Percentiles rank a stretch among this genome's conserved stretches.
Evolutionary conservation across 306 rosid species (phyloP).

Genomic region (Psophocarpus tetragonolobus): DNA sequence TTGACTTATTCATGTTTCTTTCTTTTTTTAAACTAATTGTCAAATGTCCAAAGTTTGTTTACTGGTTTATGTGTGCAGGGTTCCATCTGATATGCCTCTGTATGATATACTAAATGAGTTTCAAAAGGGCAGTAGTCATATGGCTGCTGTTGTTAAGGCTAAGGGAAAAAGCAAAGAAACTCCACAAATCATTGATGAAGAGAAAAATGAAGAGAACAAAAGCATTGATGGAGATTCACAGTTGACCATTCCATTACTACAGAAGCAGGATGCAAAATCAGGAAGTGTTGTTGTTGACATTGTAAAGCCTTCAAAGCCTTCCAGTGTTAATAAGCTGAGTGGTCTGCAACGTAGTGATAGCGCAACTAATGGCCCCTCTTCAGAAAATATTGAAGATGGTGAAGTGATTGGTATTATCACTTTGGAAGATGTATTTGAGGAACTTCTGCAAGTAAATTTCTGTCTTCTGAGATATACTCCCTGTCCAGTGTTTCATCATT

Average conservation of each 20-base stretch:
- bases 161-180: conserved; percentile 60
- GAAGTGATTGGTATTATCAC: conserved; percentile 97
- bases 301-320: conserved; percentile 56
- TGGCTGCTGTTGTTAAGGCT: conserved; percentile 94
- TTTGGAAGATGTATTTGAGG: conserved; percentile 97
- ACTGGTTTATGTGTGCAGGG: conserved; percentile 56
- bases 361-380: conserved; percentile 39
- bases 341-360: conserved; percentile 39
- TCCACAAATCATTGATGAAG: conserved; percentile 52
- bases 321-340: conserved; percentile 38
- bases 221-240: conserved; percentile 41
- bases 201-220: conserved; percentile 48
- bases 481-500: not conserved
- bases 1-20: conserved; percentile 11
- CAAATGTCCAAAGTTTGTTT: conserved; percentile 33
- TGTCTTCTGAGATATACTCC: conserved; percentile 19
- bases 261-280: conserved; percentile 49
- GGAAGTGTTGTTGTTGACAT: conserved; percentile 68
- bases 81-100: conserved; percentile 98
- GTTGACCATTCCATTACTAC: conserved; percentile 72
- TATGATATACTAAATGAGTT: conserved; percentile 96
- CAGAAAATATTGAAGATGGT: conserved; percentile 83
- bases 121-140: conserved; percentile 98
- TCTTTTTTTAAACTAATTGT: conserved; percentile 17
- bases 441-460: conserved; percentile 83